Conservation (phyloP, 352 stramenopile species). For the Phytopythium delawarense region DNA sequence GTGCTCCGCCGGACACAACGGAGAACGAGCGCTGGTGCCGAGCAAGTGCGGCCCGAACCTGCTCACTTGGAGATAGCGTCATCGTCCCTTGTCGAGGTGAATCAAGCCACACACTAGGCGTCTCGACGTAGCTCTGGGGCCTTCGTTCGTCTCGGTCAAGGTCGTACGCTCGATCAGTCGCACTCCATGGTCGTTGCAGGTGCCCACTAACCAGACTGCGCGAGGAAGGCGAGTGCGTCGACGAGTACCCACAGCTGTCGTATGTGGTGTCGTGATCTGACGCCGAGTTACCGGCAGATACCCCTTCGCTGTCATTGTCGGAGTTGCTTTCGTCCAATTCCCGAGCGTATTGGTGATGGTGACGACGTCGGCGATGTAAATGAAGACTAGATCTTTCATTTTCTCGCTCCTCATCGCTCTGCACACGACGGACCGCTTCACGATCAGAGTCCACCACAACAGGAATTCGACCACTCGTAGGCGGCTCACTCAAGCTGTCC, state of each 20-base stretch:
- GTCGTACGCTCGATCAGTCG: background rate
- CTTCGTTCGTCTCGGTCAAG: background rate
- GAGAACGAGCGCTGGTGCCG: slow-evolving; percentile 27
- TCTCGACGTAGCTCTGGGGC: background rate
- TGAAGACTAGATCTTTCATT: background rate
- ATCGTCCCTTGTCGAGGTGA: slow-evolving; percentile 14
- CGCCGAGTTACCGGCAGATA: background rate
- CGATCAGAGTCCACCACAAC: background rate
- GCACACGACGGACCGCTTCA: background rate
- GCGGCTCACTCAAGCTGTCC: background rate
- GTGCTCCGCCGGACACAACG: background rate
- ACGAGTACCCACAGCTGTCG: slow-evolving; percentile 2
- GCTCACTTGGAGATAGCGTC: slow-evolving; percentile 50
- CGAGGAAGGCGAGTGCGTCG: background rate
- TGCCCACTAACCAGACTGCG: background rate
- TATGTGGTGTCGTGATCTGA: background rate
- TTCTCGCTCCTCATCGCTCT: background rate
- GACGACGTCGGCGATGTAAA: background rate
- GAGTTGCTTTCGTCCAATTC: background rate
- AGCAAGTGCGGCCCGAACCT: slow-evolving; percentile 46
- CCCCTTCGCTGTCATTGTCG: background rate
- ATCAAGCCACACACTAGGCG: background rate
- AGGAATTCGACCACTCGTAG: background rate
- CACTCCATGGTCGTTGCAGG: background rate
- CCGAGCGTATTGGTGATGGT: background rate